Base-by-base conservation (phyloP, 345 rosid species). In the Lumnitzera racemosa region DNA sequence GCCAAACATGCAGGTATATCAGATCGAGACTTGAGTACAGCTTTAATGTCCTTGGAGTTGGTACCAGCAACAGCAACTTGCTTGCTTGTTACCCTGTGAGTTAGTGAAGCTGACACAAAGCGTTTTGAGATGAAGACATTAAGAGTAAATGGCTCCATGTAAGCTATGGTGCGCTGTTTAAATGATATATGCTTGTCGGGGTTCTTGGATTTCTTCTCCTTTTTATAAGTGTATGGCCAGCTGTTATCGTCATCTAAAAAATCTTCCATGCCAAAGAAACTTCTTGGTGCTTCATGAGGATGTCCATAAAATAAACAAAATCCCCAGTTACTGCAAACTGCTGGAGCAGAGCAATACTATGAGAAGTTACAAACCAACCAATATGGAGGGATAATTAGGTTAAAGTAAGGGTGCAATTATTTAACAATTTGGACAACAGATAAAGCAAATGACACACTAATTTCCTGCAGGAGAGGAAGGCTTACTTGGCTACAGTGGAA, bases 41-140 rank as follows among this genome's bases (percentile, higher is more conserved):
- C 99, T 78, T 90, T 90, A 1, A 94, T 84, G 72, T 90, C 97
- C 78, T 88, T 94, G 0, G 99, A 94, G 80, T 94, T 88, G 48
- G 99, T 90, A 59, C 95, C 99, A 0, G 99, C 95, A 2, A 90
- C 97, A 13, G 96, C 97, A 1, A 94, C 97, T 77, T 90, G 99
- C 79, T 77, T 94, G 53, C 89, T 72, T 2, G 97, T 90, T 31
- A 84, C 92, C 72, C 97, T 81, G 57, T 94, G 99, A 0, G 99
- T 90, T 60, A 94, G 68, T 1, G 99, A 90, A 47, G 99, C 97
- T 0, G 92, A 82, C 23, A 94, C 96, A 36, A 88, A 94, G 4
- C 97, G 89, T 75, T 90, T 94, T 3, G 97, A 90, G 77, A 94
- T 83, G 78, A 87, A 85, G 43, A 87, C 86, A 13, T 90, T 95